Percentiles rank a stretch among this genome's conserved stretches.
Evolutionary conservation across 2,329 filamentous ascomycete genomes (phyloP).

Genomic region (Trichophyton mentagrophytes): DNA sequence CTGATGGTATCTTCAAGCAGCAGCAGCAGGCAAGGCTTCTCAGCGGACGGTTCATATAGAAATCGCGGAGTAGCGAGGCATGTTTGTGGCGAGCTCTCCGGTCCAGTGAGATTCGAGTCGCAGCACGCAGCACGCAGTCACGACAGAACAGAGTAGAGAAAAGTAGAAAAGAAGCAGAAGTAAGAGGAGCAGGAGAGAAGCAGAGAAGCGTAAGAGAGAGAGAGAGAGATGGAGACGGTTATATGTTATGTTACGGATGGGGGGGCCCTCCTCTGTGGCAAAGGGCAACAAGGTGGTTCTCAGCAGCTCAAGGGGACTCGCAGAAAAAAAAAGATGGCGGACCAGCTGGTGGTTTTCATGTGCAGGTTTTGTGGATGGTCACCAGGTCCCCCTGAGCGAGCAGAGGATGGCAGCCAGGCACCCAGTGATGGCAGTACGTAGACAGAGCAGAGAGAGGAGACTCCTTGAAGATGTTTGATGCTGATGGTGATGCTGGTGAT

Average conservation of each 20-base stretch:
- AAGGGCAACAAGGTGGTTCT: too few relatives aligned
- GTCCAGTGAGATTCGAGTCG: neutral
- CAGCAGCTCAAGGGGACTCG: too few relatives aligned
- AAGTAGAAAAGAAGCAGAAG: neutral
- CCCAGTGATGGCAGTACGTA: too few relatives aligned
- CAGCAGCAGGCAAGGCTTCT: neutral
- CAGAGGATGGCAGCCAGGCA: too few relatives aligned
- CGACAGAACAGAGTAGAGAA: neutral
- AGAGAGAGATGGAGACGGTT: neutral
- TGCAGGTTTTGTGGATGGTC: too few relatives aligned
- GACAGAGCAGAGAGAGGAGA: too few relatives aligned
- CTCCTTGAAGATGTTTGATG: too few relatives aligned
- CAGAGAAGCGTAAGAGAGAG: conserved; percentile 1
- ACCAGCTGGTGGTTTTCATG: neutral
- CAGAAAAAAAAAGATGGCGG: neutral
- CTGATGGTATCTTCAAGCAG: neutral
- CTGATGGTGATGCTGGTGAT: too few relatives aligned
- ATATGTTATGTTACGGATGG: too few relatives aligned
- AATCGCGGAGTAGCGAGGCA: neutral
- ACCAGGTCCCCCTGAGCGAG: too few relatives aligned
- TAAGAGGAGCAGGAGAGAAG: neutral
- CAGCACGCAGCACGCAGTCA: neutral
- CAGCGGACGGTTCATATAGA: neutral
- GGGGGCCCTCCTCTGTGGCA: too few relatives aligned
- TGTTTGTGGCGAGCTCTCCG: neutral